Evolutionary conservation across 1,284 basidiomycete species (phyloP).

Genomic region (Fomitopsis pinicola): DNA sequence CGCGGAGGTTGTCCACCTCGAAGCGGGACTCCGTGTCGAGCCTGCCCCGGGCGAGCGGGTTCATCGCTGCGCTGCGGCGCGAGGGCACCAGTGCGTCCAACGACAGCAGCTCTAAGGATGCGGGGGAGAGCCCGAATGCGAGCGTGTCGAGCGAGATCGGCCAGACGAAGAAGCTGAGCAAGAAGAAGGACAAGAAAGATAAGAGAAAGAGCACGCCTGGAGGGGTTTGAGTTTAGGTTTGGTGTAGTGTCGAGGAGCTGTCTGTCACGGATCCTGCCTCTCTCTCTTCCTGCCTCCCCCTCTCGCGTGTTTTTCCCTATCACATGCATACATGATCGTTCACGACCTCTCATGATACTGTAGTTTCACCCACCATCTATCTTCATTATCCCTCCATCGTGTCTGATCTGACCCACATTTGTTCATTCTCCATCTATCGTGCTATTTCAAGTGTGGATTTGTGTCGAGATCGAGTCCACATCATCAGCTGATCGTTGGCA

Average conservation of each 20-base stretch:
- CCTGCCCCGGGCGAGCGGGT: slow-evolving; percentile 43
- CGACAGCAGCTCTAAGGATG: slow-evolving; percentile 18
- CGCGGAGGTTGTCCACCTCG: slow-evolving; percentile 65
- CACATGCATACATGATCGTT: slow-evolving; percentile 4
- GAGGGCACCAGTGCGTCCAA: slow-evolving; percentile 23
- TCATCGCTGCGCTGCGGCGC: slow-evolving; percentile 27
- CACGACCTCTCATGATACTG: slow-evolving; percentile 22
- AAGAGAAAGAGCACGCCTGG: slow-evolving; percentile 23
- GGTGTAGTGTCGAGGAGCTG: no score
- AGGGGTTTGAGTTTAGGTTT: not conserved
- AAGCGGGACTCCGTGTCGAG: slow-evolving; percentile 54
- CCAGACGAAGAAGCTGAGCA: slow-evolving; percentile 23
- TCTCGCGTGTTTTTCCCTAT: slow-evolving; percentile 8
- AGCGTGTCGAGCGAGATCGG: slow-evolving; percentile 25
- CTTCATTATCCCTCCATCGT: slow-evolving; percentile 2
- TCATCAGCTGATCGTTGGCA: not conserved
- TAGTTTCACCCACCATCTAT: slow-evolving; percentile 14
- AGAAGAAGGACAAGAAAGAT: slow-evolving; percentile 26
- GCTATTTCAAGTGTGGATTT: not conserved
- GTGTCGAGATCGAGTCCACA: not conserved
- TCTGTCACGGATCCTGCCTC: slow-evolving; percentile 7
- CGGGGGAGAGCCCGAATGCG: slow-evolving; percentile 24
- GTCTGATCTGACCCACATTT: not conserved
- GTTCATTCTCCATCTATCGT: not conserved
- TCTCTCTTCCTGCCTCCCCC: not conserved